Evolutionary conservation across 2,329 filamentous ascomycete species (phyloP), one percentile per base, ranked within the genome.

Genomic region (Exophiala sideris): DNA sequence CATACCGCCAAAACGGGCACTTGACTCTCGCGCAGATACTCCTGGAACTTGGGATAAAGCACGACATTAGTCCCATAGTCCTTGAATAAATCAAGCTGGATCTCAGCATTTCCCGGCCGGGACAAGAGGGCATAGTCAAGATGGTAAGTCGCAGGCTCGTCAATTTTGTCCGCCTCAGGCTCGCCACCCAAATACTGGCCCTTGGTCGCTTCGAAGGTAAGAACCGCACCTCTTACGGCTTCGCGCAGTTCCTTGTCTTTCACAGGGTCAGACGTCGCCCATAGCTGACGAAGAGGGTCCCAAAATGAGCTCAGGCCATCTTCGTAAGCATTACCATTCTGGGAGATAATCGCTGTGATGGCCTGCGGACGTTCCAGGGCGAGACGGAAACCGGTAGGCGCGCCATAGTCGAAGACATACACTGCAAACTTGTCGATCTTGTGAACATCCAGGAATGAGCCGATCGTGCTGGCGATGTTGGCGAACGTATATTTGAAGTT

Each of bases 381-480:
- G 1, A 84, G 69, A 2, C 80, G 75, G 20, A 83, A 68, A 1
- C 75, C 81, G 0, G 74, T 72, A 0, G 83, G 81, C 0, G 81
- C 79, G 47, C 82, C 82, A 64, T 85, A 85, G 70, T 85, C 82
- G 64, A 85, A 85, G 57, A 85, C 75, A 66, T 84, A 86, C 24
- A 82, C 66, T 11, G 77, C 74, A 67, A 78, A 83, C 32, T 72
- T 73, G 14, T 51, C 35, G 34, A 84, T 70, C 2, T 68, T 55
- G 7, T 84, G 67, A 1, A 71, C 69, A 34, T 76, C 70, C 10
- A 82, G 65, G 61, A 83, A 83, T 5, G 71, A 71, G 8, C 68
- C 69, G 34, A 81, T 70, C 1, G 76, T 79, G 5, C 51, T 64
- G 33, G 80, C 68, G 5, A 85, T 65, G 63, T 71, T 76, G 44